Evolutionary conservation across 176 grass and related monocot species (phyloP).

Genomic region (Oryza longistaminata): DNA sequence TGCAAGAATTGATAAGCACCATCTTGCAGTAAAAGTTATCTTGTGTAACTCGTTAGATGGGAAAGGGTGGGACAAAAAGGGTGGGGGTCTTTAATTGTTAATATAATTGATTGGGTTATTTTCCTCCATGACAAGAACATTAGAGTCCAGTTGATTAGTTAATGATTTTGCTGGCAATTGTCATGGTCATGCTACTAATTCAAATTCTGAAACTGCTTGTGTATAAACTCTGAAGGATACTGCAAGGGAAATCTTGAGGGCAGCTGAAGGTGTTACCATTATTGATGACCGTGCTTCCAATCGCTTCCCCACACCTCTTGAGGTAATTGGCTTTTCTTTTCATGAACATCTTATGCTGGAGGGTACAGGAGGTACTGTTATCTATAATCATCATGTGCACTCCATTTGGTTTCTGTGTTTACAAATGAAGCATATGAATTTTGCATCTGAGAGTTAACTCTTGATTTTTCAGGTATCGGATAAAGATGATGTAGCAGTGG

Average conservation of each 20-base stretch:
- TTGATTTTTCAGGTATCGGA: conserved; percentile 70
- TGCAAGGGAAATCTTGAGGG: conserved; percentile 80
- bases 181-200: conserved; percentile 12
- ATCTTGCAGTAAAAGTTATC: neutral
- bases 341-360: neutral
- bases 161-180: neutral
- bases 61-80: neutral
- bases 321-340: conserved; percentile 44
- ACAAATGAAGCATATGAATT: neutral
- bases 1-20: neutral
- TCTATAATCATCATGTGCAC: neutral
- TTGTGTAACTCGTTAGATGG: neutral
- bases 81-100: neutral
- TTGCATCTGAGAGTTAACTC: neutral
- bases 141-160: neutral
- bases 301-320: conserved; percentile 77
- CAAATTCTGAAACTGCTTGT: conserved; percentile 40
- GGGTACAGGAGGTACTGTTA: neutral
- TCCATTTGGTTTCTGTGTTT: neutral
- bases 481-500: conserved; percentile 91
- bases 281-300: conserved; percentile 76
- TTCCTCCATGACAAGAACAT: neutral
- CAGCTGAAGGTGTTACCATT: conserved; percentile 80
- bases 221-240: conserved; percentile 62
- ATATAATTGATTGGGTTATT: neutral